phyloP scores from a whole-genome alignment of 2,329 filamentous ascomycete genomes.

The Ceratocystis lukuohia region DNA sequence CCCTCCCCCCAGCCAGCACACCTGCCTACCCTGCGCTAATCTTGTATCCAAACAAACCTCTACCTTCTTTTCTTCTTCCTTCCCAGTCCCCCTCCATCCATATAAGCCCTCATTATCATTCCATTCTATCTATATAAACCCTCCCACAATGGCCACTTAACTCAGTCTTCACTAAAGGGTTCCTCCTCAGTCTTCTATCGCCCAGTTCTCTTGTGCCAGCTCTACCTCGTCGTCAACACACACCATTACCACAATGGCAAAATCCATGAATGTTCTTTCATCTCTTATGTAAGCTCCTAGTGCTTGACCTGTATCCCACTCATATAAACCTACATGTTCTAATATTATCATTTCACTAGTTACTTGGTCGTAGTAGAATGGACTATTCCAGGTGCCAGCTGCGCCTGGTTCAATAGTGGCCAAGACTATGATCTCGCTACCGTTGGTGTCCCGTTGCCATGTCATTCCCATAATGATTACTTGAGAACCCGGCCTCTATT shows the following conservation, averaged over 20 bases:
- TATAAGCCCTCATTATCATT: not conserved
- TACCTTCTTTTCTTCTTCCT: not conserved
- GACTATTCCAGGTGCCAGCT: not conserved
- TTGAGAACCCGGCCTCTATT: conserved; percentile 52
- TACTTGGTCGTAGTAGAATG: not conserved
- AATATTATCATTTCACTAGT: not conserved
- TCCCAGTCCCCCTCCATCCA: not conserved
- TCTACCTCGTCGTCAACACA: not conserved
- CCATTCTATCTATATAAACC: not conserved
- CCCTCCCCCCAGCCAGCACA: not conserved
- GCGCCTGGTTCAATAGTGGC: not conserved
- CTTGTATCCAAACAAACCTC: not conserved
- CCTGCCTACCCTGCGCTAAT: not conserved
- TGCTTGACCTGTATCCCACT: too few species aligned
- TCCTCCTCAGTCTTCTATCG: not conserved
- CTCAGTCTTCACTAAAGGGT: not conserved
- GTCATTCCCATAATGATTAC: conserved; percentile 61
- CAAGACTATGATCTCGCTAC: conserved; percentile 23
- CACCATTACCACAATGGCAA: not conserved
- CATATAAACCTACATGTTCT: not conserved
- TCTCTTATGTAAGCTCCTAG: not conserved
- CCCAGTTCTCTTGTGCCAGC: not conserved
- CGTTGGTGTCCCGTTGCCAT: conserved; percentile 35
- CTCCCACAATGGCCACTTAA: not conserved
- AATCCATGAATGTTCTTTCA: not conserved